Base-by-base conservation (phyloP, 2,329 filamentous ascomycete genomes). In the Microcyclosporella mali region DNA sequence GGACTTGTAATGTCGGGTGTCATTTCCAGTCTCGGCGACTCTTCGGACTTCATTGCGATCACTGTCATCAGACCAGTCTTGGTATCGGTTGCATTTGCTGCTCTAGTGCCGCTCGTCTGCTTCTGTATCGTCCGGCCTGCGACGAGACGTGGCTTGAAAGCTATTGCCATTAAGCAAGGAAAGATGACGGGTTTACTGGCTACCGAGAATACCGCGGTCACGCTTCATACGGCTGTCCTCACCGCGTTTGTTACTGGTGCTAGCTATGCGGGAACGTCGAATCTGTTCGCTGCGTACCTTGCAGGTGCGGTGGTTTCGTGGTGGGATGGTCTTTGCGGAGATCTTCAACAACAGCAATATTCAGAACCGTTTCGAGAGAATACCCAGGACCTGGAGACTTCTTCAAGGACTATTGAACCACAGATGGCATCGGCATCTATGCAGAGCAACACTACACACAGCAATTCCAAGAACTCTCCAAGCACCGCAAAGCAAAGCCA, bases 1-100 rank as follows among this genome's bases (percentile, higher is more conserved):
- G 85, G 84, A 0, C 66, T 90, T 8, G 77, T 89, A 6, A 84
- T 90, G 77, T 82, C 88, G 0, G 78, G 86, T 51, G 74, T 90
- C 34, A 82, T 92, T 16, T 77, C 82, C 0, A 81, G 80, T 35
- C 67, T 90, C 0, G 73, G 82, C 63, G 41, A 59, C 34, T 52
- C 48, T 33, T 55, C 52, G 8, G 40, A 47, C 2, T 62, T 74
- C 47, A 63, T 51, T 32, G 62, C 64, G 4, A 53, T 65, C 4
- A 71, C 66, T 2, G 61, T 79, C 9, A 57, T 74, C 10, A 63
- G 76, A 19, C 75, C 76, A 0, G 60, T 79, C 2, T 62, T 72
- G 19, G 74, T 75, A 1, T 75, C 73, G 1, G 39, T 59, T 12
- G 77, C 64, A 0, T 78, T 82, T 51, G 74, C 72, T 0, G 50